phyloP scores from a whole-genome alignment of 2,329 filamentous ascomycete species.

The Botrytis medusae region DNA sequence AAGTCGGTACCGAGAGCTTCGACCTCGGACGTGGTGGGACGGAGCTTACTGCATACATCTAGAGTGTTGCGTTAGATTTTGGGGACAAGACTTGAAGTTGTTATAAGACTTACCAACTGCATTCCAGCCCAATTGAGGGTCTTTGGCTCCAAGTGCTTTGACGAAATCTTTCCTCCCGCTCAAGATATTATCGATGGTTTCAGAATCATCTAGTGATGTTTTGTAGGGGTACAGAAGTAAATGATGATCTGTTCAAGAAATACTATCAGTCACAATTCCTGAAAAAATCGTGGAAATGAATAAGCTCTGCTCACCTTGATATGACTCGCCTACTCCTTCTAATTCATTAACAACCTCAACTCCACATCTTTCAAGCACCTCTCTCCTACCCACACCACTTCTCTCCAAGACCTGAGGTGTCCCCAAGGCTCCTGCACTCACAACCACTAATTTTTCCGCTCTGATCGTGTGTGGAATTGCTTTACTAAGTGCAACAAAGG shows the following conservation, averaged over 20 bases:
- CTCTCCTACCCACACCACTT: conserved; percentile 58
- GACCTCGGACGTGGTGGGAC: conserved; percentile 56
- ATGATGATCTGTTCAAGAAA: conserved; percentile 46
- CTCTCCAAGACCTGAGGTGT: conserved; percentile 54
- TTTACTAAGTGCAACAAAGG: conserved; percentile 35
- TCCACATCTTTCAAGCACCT: conserved; percentile 49
- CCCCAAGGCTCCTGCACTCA: conserved; percentile 44
- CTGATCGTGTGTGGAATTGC: conserved; percentile 43
- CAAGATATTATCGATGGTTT: conserved; percentile 56
- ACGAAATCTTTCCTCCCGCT: conserved; percentile 49
- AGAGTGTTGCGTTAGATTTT: not conserved
- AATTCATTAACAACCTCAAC: conserved; percentile 50
- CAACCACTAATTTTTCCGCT: conserved; percentile 56
- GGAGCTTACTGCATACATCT: conserved; percentile 56
- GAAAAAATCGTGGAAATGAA: not conserved
- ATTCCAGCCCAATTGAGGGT: conserved; percentile 58
- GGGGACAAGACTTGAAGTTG: not conserved
- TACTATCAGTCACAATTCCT: not conserved
- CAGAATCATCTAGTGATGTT: conserved; percentile 45
- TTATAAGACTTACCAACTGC: conserved; percentile 40
- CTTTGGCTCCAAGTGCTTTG: conserved; percentile 48
- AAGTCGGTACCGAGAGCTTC: conserved; percentile 52
- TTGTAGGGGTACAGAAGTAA: conserved; percentile 54
- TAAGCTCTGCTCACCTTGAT: conserved; percentile 43
- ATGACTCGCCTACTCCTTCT: conserved; percentile 53